Evolutionary conservation across 495 filamentous ascomycete species (phyloP), one percentile per base, ranked within the genome.

Genomic region (Xylaria scruposa): DNA sequence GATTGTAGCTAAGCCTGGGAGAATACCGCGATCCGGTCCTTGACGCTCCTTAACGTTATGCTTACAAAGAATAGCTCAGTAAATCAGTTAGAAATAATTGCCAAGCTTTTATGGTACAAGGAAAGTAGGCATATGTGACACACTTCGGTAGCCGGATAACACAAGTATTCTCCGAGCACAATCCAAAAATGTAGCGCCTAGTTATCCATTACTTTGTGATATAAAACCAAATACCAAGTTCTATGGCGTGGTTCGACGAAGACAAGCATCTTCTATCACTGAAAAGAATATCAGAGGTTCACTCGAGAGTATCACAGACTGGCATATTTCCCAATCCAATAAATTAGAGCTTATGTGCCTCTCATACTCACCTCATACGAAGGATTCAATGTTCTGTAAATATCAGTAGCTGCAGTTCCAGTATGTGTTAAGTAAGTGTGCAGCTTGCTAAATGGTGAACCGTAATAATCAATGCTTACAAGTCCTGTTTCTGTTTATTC

Each of bases 401-500:
- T 26, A 4, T 0, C 12, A 7, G 51, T 15, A 29, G 24, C 24
- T 26, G 4, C 3, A 26, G 24, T 26, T 54, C 9, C 10, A 1
- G 21, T 26, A 54, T 2, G 1, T 13, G 10, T 42, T 42, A 9
- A 21, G 21, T 53, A 0, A 31, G 9, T 12, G 53, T 56, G 8
- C 4, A 2, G 17, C 17, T 17, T 17, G 6, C 12, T 56, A 7
- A 0, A 31, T 0, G 31, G 4, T 31, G 15, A 26, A 56, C 17
- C 26, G 8, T 13, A 26, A 54, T 24, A 31, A 56, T 56, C 6
- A 5, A 31, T 15, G 13, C 17, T 4, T 6, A 56, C 4, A 56
- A 24, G 12, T 51, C 10, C 47, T 21, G 12, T 53, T 53, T 36
- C 29, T 59, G 54, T 60, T 60, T 60, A 60, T 60, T 40, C 58